phyloP scores from a whole-genome alignment of 1,284 basidiomycete genomes.

The Trichosporon sp. region DNA sequence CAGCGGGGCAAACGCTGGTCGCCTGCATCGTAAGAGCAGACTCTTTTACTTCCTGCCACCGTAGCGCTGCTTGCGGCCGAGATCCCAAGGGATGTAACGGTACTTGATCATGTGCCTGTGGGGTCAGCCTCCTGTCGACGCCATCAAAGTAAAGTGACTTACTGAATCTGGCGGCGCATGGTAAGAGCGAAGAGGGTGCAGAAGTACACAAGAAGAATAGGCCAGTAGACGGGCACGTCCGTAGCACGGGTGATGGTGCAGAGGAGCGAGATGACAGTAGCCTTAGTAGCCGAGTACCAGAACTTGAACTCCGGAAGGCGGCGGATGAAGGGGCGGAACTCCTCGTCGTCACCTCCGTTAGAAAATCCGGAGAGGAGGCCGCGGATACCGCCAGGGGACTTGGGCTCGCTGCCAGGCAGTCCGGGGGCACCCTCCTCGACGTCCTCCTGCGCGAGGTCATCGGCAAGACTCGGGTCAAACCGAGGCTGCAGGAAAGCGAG shows the following conservation, averaged over 20 bases:
- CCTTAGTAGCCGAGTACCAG: constrained; percentile 90
- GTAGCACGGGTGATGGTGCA: constrained; percentile 79
- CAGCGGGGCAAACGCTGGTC: not conserved
- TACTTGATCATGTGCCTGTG: constrained; percentile 97
- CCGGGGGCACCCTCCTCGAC: constrained; percentile 85
- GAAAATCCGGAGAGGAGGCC: constrained; percentile 53
- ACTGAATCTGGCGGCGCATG: constrained; percentile 93
- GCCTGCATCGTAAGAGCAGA: not conserved
- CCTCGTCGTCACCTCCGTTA: constrained; percentile 64
- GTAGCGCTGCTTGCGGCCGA: constrained; percentile 54
- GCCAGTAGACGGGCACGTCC: constrained; percentile 98
- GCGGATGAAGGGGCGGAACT: constrained; percentile 95
- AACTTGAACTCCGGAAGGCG: constrained; percentile 71
- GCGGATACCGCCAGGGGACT: constrained; percentile 43
- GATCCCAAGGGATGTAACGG: constrained; percentile 66
- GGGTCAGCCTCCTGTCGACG: not conserved
- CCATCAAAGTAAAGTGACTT: constrained; percentile 55
- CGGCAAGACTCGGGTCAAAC: constrained; percentile 93
- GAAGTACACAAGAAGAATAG: constrained; percentile 92
- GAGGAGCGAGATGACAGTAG: constrained; percentile 75
- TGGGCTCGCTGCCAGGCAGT: constrained; percentile 49
- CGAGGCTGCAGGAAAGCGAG: constrained; percentile 59
- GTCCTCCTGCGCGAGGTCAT: constrained; percentile 89
- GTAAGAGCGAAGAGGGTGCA: constrained; percentile 82
- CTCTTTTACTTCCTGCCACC: constrained; percentile 44